Evolutionary conservation across 202 grass and related monocot species (phyloP), one percentile per base, ranked within the genome.

Genomic region (Schoenoplectus triqueter): DNA sequence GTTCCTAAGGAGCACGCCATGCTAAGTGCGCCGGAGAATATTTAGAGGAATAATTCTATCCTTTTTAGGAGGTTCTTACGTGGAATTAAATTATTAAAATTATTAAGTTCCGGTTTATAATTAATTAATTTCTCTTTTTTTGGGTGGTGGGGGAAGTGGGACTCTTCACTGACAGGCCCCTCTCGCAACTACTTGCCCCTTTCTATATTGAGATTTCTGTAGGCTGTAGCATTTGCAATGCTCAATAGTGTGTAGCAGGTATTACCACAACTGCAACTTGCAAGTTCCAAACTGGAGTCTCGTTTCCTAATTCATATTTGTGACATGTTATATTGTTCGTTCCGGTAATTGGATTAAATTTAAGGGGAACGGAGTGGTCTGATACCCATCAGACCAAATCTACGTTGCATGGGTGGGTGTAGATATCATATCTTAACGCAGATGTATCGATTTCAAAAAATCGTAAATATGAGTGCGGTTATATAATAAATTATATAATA

Each of bases 21-120:
- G 72, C 72, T 22, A 75, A 49, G 20, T 75, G 72, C 72, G 72
- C 72, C 19, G 72, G 72, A 15, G 73, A 77, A 56, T 77, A 77
- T 56, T 77, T 77, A 15, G 21, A 77, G 51, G 72, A 56, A 77
- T 77, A 21, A 77, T 57, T 15, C 73, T 77, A 56, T 56, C 73
- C 49, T 77, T 77, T 77, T 39, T 3, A 76, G 73, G 73, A 39
- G 71, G 71, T 54, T 76, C 73, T 2, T n/a, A 40, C 73, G 21
- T 77, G 73, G 73, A 77, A 40, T 77, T 47, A 77, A 31, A 8
- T 72, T 4, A 59, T 31, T 77, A 77, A 56, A 77, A 76, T 76
- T 14, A 41, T 77, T 77, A 77, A 77, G 47, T 50, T n/a, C 11
- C 11, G 51, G 52, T 77, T 77, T 77, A 56, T 59, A 59, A 22